Base-by-base conservation (phyloP, 139 green algal genomes). In the Axilococcus clingmanii region DNA sequence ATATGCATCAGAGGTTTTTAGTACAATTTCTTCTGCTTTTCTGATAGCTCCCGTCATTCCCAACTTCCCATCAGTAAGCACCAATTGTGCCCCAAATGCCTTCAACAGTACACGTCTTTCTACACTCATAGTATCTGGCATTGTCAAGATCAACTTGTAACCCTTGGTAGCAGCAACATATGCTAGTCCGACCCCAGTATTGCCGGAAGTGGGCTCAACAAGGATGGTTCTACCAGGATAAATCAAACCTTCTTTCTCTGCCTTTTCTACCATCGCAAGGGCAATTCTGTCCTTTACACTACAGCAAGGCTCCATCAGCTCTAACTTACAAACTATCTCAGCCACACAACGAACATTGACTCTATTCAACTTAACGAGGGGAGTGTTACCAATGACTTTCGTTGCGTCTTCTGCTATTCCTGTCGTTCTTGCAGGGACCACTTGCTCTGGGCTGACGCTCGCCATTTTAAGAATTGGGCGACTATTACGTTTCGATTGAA, bases 51-150 rank as follows among this genome's bases (percentile, higher is more conserved):
- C 90, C 0, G 62, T 81, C 87, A 79, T 79, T 37, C 71, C 71
- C 0, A 65, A 65, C 14, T 74, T 30, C 9, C 41, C 41, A 9
- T 89, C 78, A 3, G 87, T 95, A 5, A 95, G 75, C 50, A 93
- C 81, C 52, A 95, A 73, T 74, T 93, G 65, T 3, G 86, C 87
- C 9, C 87, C 87, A 55, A 95, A 94, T 3, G 86, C 86, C 22
- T 69, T 61, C 36, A 95, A 69, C 66, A 99, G 74, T 41, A 97
- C 86, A 35, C 92, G 76, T 2, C 92, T 74, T 76, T 99, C 92
- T 3, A 89, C 72, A 36, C 69, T 88, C 89, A 97, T 98, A 48
- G 81, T 94, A 5, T 93, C 89, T 1, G 92, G 92, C 92, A 99
- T 98, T 35, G 92, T 97, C 12, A 99, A 75, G 23, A 95, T 12